These are phyloP conservation scores for Tremella mesenterica DNA, from an alignment of 768 basidiomycete species.

Conservation along the genomic window DNA sequence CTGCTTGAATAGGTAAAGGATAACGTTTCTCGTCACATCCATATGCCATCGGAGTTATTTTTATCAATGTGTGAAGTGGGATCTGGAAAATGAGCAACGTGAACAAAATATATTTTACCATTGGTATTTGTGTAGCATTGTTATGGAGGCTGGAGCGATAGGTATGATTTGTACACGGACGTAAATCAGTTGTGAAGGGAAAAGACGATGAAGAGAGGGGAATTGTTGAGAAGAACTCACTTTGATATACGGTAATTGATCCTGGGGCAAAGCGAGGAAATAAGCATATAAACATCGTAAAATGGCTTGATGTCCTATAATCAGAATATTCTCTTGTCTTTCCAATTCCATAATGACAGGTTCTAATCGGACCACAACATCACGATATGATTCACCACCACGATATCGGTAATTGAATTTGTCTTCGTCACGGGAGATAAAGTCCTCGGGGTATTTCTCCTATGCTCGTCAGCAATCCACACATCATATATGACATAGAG, in stretches of 20 bases:
- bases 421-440: slow-evolving; percentile 94
- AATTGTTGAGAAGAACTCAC: slow-evolving; percentile 46
- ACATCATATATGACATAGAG: too few species aligned
- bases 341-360: slow-evolving; percentile 99
- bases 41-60: slow-evolving; percentile 94
- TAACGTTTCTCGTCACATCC: slow-evolving; percentile 97
- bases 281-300: slow-evolving; percentile 67
- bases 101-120: background rate
- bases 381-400: slow-evolving; percentile 91
- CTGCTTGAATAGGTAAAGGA: slow-evolving; percentile 78
- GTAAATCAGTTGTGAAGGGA: background rate
- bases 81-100: too few species aligned
- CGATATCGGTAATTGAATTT: slow-evolving; percentile 99
- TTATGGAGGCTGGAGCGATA: background rate
- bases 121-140: background rate
- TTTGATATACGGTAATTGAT: slow-evolving; percentile 93
- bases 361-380: slow-evolving; percentile 88
- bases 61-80: slow-evolving; percentile 84
- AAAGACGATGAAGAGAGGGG: background rate
- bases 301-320: slow-evolving; percentile 78
- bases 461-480: too few species aligned
- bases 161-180: background rate
- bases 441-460: slow-evolving; percentile 93
- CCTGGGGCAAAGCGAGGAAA: slow-evolving; percentile 75
- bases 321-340: slow-evolving; percentile 90